A percentile compares a stretch with the other conserved stretches of the same genome.
Conservation (phyloP, 169 alveolate genomes). For the Cystoisospora suis region DNA sequence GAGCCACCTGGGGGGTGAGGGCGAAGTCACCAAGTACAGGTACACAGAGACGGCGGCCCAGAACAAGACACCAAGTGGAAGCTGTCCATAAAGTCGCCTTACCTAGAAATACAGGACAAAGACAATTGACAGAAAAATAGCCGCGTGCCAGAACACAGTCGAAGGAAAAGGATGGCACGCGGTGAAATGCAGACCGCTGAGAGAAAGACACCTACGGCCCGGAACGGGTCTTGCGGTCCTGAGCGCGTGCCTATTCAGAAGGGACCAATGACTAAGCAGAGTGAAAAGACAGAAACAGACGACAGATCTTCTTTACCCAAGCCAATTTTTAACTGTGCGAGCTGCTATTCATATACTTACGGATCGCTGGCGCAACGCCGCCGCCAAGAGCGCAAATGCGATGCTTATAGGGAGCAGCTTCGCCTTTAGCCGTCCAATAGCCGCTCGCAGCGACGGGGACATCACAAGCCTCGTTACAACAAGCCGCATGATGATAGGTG, state of each 20-base stretch:
- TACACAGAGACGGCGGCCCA: not conserved
- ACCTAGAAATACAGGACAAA: not conserved
- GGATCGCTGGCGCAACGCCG: not conserved
- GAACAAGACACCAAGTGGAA: not conserved
- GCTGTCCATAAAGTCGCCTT: not conserved
- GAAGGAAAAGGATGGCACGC: too few relatives aligned
- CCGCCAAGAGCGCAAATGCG: not conserved
- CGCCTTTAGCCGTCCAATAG: not conserved
- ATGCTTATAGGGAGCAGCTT: not conserved
- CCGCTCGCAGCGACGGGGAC: not conserved
- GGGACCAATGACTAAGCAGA: too few relatives aligned
- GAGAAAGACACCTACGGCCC: too few relatives aligned
- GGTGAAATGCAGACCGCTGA: too few relatives aligned
- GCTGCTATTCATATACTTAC: not conserved
- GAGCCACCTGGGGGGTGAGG: not conserved
- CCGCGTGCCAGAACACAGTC: too few relatives aligned
- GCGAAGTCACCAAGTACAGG: not conserved
- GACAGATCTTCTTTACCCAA: too few relatives aligned
- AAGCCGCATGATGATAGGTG: slow-evolving; percentile 9
- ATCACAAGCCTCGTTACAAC: not conserved
- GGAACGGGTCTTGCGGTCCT: too few relatives aligned
- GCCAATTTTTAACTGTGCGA: too few relatives aligned
- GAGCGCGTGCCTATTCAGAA: too few relatives aligned
- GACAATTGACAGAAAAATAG: too few relatives aligned
- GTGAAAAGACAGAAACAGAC: too few relatives aligned